phyloP scores from a whole-genome alignment of 495 filamentous ascomycete species.

The Penicillium alfredii region DNA sequence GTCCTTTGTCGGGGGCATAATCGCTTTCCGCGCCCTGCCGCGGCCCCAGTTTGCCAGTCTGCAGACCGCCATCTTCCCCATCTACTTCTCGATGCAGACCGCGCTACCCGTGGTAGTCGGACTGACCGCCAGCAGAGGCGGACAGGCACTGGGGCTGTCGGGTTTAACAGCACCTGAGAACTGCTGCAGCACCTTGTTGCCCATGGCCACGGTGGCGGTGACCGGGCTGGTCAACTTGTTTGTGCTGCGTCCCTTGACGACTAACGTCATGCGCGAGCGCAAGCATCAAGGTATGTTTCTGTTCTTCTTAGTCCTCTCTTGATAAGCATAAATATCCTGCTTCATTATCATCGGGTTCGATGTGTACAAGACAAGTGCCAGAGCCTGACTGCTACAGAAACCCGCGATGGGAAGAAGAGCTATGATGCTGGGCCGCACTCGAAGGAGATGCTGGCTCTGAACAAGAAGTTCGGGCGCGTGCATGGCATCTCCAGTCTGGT shows the following conservation, averaged over 20 bases:
- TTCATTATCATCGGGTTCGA: no score
- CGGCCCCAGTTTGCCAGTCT: conserved; percentile 75
- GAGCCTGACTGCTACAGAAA: conserved; percentile 42
- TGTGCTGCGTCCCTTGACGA: conserved; percentile 65
- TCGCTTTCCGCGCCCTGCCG: conserved; percentile 67
- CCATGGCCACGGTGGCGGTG: conserved; percentile 58
- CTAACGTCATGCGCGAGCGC: conserved; percentile 63
- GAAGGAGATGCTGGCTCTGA: conserved; percentile 73
- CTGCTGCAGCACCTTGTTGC: conserved; percentile 53
- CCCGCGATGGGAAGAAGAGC: conserved; percentile 75
- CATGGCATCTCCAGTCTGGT: conserved; percentile 73
- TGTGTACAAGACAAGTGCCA: no score
- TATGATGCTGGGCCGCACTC: conserved; percentile 70
- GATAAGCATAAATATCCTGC: not conserved
- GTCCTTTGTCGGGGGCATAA: conserved; percentile 73
- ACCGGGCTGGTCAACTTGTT: conserved; percentile 60
- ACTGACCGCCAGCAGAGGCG: conserved; percentile 67
- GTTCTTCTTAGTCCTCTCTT: not conserved
- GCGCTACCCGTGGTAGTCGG: conserved; percentile 64
- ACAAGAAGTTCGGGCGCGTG: conserved; percentile 69
- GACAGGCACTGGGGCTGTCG: conserved; percentile 36
- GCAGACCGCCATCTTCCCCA: conserved; percentile 73
- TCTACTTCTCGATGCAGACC: conserved; percentile 81
- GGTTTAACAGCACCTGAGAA: conserved; percentile 53
- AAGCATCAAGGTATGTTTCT: conserved; percentile 61